A percentile compares a stretch with the other conserved stretches of the same genome.
phyloP scores from a whole-genome alignment of 306 rosid genomes.

The Vigna radiata region DNA sequence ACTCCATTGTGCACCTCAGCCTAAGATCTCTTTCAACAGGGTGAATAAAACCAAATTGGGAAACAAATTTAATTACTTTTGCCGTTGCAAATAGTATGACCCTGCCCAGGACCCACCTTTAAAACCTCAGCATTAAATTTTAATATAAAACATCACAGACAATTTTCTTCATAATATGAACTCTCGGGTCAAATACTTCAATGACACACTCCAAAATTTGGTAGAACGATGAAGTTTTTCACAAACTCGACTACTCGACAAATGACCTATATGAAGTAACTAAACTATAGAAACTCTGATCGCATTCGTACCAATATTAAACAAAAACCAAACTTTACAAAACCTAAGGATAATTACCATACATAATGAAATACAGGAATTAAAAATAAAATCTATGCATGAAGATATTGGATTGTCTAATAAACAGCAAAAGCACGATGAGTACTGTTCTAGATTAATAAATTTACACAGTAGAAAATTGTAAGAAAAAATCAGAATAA shows the following conservation, averaged over 20 bases:
- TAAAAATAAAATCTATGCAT: neutral
- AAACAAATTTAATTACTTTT: neutral
- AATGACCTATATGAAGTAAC: neutral
- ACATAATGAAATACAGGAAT: neutral
- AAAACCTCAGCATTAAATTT: neutral
- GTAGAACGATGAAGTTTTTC: neutral
- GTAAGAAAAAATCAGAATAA: neutral
- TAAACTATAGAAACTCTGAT: neutral
- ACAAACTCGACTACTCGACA: neutral
- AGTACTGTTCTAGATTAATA: neutral
- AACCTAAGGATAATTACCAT: constrained; percentile 7
- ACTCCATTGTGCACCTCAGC: neutral
- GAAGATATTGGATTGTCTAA: neutral
- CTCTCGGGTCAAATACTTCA: neutral
- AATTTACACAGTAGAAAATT: neutral
- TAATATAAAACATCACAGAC: neutral
- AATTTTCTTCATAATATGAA: neutral
- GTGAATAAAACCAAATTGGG: neutral
- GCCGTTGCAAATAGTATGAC: neutral
- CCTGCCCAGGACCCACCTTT: neutral
- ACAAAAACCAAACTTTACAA: neutral
- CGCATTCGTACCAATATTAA: neutral
- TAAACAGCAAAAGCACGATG: neutral
- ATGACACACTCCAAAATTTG: neutral
- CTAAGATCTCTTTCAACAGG: neutral